These are phyloP conservation scores for Leishmania lainsoni DNA, from an alignment of 208 protist genomes.

Conservation along the genomic window DNA sequence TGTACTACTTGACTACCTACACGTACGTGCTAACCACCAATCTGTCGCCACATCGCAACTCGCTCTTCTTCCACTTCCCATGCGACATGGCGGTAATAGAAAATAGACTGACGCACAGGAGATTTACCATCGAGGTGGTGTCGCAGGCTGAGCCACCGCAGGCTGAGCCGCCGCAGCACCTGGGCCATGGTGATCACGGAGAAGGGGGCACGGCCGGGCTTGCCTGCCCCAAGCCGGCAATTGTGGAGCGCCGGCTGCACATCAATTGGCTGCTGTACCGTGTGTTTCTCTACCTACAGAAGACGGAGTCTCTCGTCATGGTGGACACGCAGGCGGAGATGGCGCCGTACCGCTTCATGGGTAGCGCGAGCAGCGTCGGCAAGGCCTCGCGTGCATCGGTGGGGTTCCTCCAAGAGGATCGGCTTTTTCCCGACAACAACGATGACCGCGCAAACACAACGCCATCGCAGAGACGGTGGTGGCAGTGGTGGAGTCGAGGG, in stretches of 20 bases:
- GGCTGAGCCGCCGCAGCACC: background rate
- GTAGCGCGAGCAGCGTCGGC: conserved; percentile 20
- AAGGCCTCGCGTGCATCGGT: conserved; percentile 8
- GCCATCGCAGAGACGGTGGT: conserved; percentile 3
- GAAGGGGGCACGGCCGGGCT: background rate
- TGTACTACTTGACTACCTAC: conserved; percentile 70
- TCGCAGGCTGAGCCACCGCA: background rate
- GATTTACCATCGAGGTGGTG: conserved; percentile 32
- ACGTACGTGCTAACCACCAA: conserved; percentile 71
- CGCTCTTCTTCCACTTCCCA: conserved; percentile 58
- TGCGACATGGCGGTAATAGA: conserved; percentile 73
- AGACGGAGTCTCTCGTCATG: conserved; percentile 44
- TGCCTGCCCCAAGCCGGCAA: conserved; percentile 8
- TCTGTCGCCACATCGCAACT: conserved; percentile 45
- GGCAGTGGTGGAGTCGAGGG: background rate
- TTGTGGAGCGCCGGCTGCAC: conserved; percentile 37
- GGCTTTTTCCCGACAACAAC: conserved; percentile 10
- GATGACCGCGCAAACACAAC: background rate
- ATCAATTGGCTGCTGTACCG: conserved; percentile 65
- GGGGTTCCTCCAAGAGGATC: conserved; percentile 17
- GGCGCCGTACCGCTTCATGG: conserved; percentile 58
- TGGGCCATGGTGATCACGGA: background rate
- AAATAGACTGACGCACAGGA: conserved; percentile 54
- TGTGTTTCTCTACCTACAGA: conserved; percentile 69
- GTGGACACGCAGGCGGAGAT: conserved; percentile 53